phyloP scores from a whole-genome alignment of 106 monocot genomes.

The Allium sativum region DNA sequence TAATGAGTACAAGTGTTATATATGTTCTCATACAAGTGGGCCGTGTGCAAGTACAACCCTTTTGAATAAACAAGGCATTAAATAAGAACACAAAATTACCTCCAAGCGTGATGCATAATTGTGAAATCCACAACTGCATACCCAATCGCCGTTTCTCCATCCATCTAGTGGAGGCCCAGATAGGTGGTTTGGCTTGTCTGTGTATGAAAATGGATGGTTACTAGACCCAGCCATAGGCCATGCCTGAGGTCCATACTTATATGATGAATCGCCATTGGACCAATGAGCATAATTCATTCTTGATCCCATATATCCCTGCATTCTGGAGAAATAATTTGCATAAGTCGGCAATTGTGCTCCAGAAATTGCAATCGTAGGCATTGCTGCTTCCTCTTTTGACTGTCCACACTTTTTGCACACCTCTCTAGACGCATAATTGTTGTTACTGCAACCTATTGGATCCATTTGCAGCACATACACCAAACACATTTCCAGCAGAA shows the following conservation, averaged over 20 bases:
- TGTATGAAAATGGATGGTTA: slow-evolving; percentile 22
- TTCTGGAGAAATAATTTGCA: slow-evolving; percentile 67
- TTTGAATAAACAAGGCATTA: neutral
- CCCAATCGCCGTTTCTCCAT: slow-evolving; percentile 94
- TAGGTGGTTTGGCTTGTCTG: slow-evolving; percentile 22
- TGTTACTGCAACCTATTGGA: slow-evolving; percentile 97
- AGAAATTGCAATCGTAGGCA: slow-evolving; percentile 68
- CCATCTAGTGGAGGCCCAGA: slow-evolving; percentile 37
- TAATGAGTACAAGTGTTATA: too few relatives aligned
- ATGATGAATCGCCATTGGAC: slow-evolving; percentile 37
- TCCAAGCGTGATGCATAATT: slow-evolving; percentile 90
- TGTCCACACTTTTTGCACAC: slow-evolving; percentile 95
- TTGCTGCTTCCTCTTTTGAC: slow-evolving; percentile 79
- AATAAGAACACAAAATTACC: slow-evolving; percentile 25
- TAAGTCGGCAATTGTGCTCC: slow-evolving; percentile 47
- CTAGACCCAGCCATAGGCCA: slow-evolving; percentile 30
- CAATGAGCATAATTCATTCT: slow-evolving; percentile 54
- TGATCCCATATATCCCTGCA: slow-evolving; percentile 40
- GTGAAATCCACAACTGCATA: slow-evolving; percentile 94
- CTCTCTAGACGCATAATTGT: slow-evolving; percentile 99
- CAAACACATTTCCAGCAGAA: slow-evolving; percentile 25
- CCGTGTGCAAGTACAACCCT: too few relatives aligned
- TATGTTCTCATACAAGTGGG: too few relatives aligned
- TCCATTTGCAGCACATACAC: slow-evolving; percentile 25
- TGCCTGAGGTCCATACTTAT: slow-evolving; percentile 41